Percentiles rank a stretch among this genome's conserved stretches.
These are phyloP conservation scores for Xylariales sp. DNA, from an alignment of 2,329 filamentous ascomycete genomes.

Conservation along the genomic window DNA sequence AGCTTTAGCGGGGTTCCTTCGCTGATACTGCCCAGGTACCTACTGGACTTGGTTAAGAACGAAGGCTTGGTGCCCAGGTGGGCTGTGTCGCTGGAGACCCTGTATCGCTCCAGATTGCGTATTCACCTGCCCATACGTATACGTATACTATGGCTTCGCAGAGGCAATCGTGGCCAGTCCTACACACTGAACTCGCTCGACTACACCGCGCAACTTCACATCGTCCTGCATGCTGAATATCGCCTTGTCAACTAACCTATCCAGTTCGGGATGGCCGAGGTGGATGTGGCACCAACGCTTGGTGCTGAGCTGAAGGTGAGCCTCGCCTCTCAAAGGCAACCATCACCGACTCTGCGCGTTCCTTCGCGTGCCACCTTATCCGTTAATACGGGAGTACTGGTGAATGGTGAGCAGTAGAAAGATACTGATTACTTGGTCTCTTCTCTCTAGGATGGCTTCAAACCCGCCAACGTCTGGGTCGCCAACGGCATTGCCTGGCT, in stretches of 20 bases:
- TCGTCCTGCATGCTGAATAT: constrained; percentile 41
- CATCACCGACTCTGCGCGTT: constrained; percentile 21
- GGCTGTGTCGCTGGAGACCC: constrained; percentile 23
- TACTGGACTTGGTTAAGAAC: not conserved
- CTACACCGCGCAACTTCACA: constrained; percentile 19
- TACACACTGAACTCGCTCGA: constrained; percentile 21
- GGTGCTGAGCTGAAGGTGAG: constrained; percentile 91
- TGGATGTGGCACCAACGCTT: constrained; percentile 86
- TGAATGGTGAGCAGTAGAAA: not conserved
- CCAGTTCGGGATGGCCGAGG: constrained; percentile 75
- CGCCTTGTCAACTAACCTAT: constrained; percentile 33
- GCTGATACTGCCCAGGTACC: constrained; percentile 7
- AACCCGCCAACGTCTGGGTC: constrained; percentile 92
- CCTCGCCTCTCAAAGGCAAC: constrained; percentile 44
- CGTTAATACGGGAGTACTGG: not conserved
- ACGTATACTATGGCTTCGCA: constrained; percentile 32
- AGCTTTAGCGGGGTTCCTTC: constrained; percentile 9
- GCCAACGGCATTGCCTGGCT: constrained; percentile 91
- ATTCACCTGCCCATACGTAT: not conserved
- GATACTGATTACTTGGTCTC: constrained; percentile 22
- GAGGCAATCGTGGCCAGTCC: constrained; percentile 25
- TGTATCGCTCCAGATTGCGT: constrained; percentile 10
- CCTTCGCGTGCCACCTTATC: not conserved
- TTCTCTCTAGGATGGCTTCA: constrained; percentile 85
- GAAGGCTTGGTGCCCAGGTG: constrained; percentile 11